These are phyloP conservation scores for Podospora didyma DNA, from an alignment of 495 filamentous ascomycete genomes.

Conservation along the genomic window DNA sequence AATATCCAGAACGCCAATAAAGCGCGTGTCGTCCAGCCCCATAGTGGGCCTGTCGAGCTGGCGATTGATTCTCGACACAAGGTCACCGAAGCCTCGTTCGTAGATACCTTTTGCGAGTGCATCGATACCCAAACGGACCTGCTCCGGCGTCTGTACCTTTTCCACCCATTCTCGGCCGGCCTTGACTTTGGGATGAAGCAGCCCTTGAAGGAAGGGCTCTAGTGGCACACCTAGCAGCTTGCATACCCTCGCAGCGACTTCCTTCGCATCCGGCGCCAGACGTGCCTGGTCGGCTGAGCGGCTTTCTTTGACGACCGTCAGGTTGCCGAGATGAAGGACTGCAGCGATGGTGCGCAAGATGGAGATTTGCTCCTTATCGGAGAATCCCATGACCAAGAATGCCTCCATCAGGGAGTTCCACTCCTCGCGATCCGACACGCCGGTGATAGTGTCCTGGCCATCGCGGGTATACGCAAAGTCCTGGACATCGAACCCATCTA, in stretches of 20 bases:
- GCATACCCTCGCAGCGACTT: slow-evolving; percentile 72
- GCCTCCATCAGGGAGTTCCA: slow-evolving; percentile 89
- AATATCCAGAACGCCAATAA: slow-evolving; percentile 98
- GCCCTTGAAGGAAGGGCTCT: slow-evolving; percentile 79
- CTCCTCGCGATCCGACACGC: slow-evolving; percentile 87
- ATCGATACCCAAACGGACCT: slow-evolving; percentile 85
- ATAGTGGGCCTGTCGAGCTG: slow-evolving; percentile 79
- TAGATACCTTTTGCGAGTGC: slow-evolving; percentile 97
- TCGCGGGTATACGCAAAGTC: slow-evolving; percentile 89
- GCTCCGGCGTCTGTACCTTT: slow-evolving; percentile 94
- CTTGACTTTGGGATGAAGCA: slow-evolving; percentile 90
- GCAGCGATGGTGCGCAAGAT: slow-evolving; percentile 86
- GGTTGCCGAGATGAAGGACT: slow-evolving; percentile 90
- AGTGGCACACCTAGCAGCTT: slow-evolving; percentile 76
- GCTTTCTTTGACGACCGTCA: slow-evolving; percentile 84
- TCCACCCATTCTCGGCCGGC: slow-evolving; percentile 98
- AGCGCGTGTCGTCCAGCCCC: slow-evolving; percentile 80
- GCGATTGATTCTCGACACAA: slow-evolving; percentile 86
- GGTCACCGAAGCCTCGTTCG: slow-evolving; percentile 88
- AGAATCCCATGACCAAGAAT: slow-evolving; percentile 91
- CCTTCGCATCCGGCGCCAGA: slow-evolving; percentile 65
- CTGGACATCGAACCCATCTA: slow-evolving; percentile 67
- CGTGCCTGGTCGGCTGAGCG: slow-evolving; percentile 86
- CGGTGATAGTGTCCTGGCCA: slow-evolving; percentile 84
- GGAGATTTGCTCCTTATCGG: slow-evolving; percentile 74